Evolutionary conservation across 148 eudicot species (phyloP).

Genomic region (Simmondsia chinensis): DNA sequence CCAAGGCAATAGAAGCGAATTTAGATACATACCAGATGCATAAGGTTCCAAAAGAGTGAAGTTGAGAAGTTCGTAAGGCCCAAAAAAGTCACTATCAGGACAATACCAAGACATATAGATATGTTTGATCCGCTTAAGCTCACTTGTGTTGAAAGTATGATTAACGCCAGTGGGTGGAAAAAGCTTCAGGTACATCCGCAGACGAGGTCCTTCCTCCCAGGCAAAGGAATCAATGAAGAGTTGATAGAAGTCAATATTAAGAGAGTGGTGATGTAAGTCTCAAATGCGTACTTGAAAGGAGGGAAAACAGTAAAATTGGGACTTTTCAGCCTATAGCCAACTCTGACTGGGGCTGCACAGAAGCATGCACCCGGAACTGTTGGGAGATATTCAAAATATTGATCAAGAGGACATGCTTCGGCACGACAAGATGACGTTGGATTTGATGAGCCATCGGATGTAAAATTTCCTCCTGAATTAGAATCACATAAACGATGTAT

Average conservation of each 20-base stretch:
- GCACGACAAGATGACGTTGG: constrained; percentile 40
- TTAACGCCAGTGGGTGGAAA: constrained; percentile 32
- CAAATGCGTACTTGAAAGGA: constrained; percentile 45
- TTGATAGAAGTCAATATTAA: constrained; percentile 46
- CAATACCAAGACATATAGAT: constrained; percentile 57
- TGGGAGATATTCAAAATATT: constrained; percentile 57
- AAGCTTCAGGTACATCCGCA: constrained; percentile 72
- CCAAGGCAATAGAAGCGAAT: not conserved
- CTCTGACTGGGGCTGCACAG: constrained; percentile 83
- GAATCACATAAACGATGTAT: constrained; percentile 44
- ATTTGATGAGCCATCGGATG: constrained; percentile 10
- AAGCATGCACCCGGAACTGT: constrained; percentile 52
- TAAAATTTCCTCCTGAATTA: constrained; percentile 29
- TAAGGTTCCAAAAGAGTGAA: constrained; percentile 81
- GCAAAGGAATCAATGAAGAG: constrained; percentile 51
- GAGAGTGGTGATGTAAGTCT: constrained; percentile 40
- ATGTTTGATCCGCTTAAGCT: constrained; percentile 37
- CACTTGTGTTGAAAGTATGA: constrained; percentile 48
- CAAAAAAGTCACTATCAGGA: constrained; percentile 57
- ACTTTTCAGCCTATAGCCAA: constrained; percentile 80
- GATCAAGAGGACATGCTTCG: constrained; percentile 49
- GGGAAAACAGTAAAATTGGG: constrained; percentile 70
- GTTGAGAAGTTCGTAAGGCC: constrained; percentile 93
- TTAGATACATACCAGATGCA: constrained; percentile 34
- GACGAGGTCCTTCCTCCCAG: constrained; percentile 88